Conservation (phyloP, 2,329 filamentous ascomycete species). For the Dactylellina parvicollis region DNA sequence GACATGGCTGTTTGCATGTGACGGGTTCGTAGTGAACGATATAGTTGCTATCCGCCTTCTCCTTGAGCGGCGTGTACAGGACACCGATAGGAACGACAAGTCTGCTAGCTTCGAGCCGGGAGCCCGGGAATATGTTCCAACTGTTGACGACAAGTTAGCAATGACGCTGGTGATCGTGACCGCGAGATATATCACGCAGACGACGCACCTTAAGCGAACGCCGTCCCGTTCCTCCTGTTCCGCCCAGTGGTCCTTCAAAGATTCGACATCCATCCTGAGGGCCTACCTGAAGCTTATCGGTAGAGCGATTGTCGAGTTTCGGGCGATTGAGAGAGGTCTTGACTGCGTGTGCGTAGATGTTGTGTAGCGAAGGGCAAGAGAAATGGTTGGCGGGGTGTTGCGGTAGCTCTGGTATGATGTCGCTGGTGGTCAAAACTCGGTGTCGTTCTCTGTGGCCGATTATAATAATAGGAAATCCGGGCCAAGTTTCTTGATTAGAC, state of each 20-base stretch:
- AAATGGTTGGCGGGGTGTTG: slow-evolving; percentile 37
- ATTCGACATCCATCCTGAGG: slow-evolving; percentile 50
- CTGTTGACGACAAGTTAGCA: slow-evolving; percentile 60
- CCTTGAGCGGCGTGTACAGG: slow-evolving; percentile 93
- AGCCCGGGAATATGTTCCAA: slow-evolving; percentile 99
- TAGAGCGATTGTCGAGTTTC: slow-evolving; percentile 33
- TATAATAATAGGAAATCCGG: neutral
- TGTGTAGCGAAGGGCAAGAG: slow-evolving; percentile 15
- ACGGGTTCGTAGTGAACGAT: slow-evolving; percentile 91
- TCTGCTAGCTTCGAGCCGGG: slow-evolving; percentile 95
- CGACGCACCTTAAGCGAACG: slow-evolving; percentile 54
- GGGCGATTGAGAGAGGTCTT: slow-evolving; percentile 12
- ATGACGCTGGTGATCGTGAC: neutral
- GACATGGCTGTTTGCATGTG: slow-evolving; percentile 89
- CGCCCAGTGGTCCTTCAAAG: slow-evolving; percentile 49
- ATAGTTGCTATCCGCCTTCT: slow-evolving; percentile 70
- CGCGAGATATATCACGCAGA: slow-evolving; percentile 9
- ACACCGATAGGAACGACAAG: slow-evolving; percentile 96
- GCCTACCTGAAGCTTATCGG: slow-evolving; percentile 35
- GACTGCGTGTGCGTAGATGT: neutral
- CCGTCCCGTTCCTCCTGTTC: slow-evolving; percentile 53
- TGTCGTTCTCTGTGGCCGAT: neutral
- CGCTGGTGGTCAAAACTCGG: neutral
- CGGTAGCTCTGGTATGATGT: slow-evolving; percentile 34
- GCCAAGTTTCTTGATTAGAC: neutral